Evolutionary conservation across 2,329 filamentous ascomycete species (phyloP).

Genomic region (Chaetomiaceae sp.): DNA sequence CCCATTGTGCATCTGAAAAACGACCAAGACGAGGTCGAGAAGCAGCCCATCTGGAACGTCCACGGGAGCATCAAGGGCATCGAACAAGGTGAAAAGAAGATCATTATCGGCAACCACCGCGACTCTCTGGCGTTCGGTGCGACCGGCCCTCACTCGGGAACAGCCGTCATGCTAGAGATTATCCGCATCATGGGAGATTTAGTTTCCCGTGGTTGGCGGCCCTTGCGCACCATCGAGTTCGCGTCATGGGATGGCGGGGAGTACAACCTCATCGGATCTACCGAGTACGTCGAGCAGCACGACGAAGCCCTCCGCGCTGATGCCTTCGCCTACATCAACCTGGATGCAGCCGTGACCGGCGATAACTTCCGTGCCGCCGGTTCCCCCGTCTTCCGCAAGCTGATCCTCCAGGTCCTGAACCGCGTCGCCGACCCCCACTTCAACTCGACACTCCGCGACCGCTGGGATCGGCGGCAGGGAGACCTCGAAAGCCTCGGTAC

Average conservation of each 20-base stretch:
- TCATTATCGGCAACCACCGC: constrained; percentile 89
- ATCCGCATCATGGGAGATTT: constrained; percentile 80
- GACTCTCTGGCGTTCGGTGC: constrained; percentile 91
- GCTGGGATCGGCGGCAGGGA: constrained; percentile 65
- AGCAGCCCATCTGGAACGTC: constrained; percentile 88
- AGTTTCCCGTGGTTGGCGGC: constrained; percentile 73
- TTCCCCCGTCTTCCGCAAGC: constrained; percentile 71
- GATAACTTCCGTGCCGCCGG: constrained; percentile 70
- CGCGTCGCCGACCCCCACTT: constrained; percentile 66
- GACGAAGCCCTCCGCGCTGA: constrained; percentile 66
- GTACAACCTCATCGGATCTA: constrained; percentile 91
- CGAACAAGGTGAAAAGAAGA: constrained; percentile 75
- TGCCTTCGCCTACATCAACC: constrained; percentile 84
- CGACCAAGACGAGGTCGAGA: constrained; percentile 74
- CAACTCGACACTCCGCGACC: constrained; percentile 66
- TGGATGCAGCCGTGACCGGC: constrained; percentile 78
- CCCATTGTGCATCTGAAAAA: constrained; percentile 80
- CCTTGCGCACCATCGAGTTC: constrained; percentile 91
- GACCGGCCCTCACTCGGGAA: constrained; percentile 79
- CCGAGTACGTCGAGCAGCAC: constrained; percentile 88
- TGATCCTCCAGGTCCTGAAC: constrained; percentile 67
- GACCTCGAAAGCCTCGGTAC: constrained; percentile 66
- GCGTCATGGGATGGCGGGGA: constrained; percentile 93
- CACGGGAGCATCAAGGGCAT: constrained; percentile 79
- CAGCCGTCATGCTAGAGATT: constrained; percentile 86